Base-by-base conservation (phyloP, 345 rosid species). In the Anacardium occidentale region DNA sequence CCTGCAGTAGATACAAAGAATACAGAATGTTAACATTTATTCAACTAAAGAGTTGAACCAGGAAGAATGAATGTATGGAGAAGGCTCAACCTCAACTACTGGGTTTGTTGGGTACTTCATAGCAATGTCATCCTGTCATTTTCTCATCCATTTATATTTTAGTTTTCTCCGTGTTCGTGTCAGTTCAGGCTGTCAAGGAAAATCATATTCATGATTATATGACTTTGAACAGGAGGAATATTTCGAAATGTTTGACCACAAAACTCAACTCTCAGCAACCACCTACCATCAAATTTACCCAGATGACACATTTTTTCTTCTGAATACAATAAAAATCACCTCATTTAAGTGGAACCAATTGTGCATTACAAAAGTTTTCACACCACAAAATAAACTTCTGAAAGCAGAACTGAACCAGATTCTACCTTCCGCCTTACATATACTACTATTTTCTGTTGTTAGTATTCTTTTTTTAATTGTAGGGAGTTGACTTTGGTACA, bases 31-130 rank as follows among this genome's bases (percentile, higher is more conserved):
- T 42, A 40, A 40, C 3, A 5, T 25, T 25, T 25, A 47, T 65
- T 65, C 56, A 15, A 24, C 7, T 5, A 64, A 64, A 47, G 34
- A 47, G 37, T 22, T 42, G 60, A 37, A 40, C 12, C 32, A 14
- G 10, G 4, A 68, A 68, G 29, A 45, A 11, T 14, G 21, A 22
- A 37, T 54, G 8, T 55, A 54, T 56, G 40, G 50, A 14, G n/a
- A n/a, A 37, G 62, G 55, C n/a, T n/a, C n/a, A n/a, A n/a, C n/a
- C 12, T 69, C 53, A 57, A 20, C 42, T 24, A 45, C 18, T 44
- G 64, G 51, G 42, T 42, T 69, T 44, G 56, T 60, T 59, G 65
- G 64, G n/a, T 48, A 48, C 32, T 48, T 60, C 29, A 4, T 70
- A 18, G 47, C 48, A 29, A 6, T 60, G 45, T 14, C 66, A 24